A percentile compares a stretch with the other conserved stretches of the same genome.
Conservation (phyloP, 768 basidiomycete species). For the Kwoniella mangroviensis region DNA sequence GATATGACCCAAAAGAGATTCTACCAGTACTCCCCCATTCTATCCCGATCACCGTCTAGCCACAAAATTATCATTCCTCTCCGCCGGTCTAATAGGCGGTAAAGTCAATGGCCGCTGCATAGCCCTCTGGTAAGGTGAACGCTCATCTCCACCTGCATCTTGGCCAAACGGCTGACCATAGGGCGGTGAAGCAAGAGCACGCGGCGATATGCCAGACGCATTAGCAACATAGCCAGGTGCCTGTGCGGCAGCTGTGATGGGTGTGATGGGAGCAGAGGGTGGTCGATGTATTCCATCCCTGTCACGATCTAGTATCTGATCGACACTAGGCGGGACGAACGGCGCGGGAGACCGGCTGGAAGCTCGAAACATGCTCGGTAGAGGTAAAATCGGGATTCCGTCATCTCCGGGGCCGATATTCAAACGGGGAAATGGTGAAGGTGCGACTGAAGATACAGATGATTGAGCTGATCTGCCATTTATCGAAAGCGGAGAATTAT, state of each 20-base stretch:
- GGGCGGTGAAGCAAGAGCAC: background rate
- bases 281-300: background rate
- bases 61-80: background rate
- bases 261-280: background rate
- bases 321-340: constrained; percentile 23
- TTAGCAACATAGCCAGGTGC: background rate
- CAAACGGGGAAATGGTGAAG: constrained; percentile 11
- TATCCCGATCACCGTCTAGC: background rate
- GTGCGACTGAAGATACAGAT: constrained; percentile 14
- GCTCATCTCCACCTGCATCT: background rate
- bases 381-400: constrained; percentile 27
- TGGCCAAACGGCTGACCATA: background rate
- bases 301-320: constrained; percentile 21
- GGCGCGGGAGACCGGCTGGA: background rate
- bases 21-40: background rate
- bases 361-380: constrained; percentile 20
- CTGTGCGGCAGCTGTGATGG: background rate
- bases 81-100: constrained; percentile 12
- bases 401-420: constrained; percentile 29
- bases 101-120: background rate
- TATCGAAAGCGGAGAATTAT: background rate
- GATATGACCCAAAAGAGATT: background rate
- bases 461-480: constrained; percentile 15
- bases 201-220: background rate
- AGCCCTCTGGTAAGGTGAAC: background rate